These are phyloP conservation scores for Syncephalastrum racemosum DNA, from an alignment of 371 early-diverging fungal species.

Conservation along the genomic window DNA sequence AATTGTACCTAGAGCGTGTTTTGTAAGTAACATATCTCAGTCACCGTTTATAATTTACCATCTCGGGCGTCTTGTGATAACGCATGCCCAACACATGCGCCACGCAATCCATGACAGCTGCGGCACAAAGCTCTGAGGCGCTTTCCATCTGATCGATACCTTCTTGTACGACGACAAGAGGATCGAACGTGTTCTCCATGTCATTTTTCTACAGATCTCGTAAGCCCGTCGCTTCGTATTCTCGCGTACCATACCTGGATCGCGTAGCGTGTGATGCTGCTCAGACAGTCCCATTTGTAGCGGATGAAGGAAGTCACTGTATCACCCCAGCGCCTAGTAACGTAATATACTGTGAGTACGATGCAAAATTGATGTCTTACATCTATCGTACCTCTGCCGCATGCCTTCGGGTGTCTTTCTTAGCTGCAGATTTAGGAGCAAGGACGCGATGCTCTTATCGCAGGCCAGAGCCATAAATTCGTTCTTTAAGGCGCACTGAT, in stretches of 20 bases:
- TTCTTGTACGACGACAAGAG: conserved; percentile 26
- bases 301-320: conserved; percentile 33
- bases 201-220: not conserved
- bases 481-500: conserved; percentile 19
- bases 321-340: conserved; percentile 40
- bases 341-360: not conserved
- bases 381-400: conserved; percentile 25
- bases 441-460: conserved; percentile 14
- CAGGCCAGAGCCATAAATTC: conserved; percentile 15
- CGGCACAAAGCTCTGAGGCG: conserved; percentile 38
- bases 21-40: not conserved
- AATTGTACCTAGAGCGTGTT: conserved; percentile 14
- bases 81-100: conserved; percentile 27
- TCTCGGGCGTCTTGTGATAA: conserved; percentile 32
- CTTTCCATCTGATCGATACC: conserved; percentile 46
- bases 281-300: conserved; percentile 39
- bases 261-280: conserved; percentile 28
- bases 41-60: conserved; percentile 5
- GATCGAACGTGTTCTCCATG: conserved; percentile 22
- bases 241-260: conserved; percentile 8
- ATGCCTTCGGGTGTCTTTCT: conserved; percentile 37
- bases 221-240: not conserved
- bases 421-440: conserved; percentile 21
- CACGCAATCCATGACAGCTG: conserved; percentile 36
- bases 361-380: too few species aligned